These are phyloP conservation scores for Zopfochytrium polystomum DNA, from an alignment of 371 early-diverging fungal genomes.

Conservation along the genomic window DNA sequence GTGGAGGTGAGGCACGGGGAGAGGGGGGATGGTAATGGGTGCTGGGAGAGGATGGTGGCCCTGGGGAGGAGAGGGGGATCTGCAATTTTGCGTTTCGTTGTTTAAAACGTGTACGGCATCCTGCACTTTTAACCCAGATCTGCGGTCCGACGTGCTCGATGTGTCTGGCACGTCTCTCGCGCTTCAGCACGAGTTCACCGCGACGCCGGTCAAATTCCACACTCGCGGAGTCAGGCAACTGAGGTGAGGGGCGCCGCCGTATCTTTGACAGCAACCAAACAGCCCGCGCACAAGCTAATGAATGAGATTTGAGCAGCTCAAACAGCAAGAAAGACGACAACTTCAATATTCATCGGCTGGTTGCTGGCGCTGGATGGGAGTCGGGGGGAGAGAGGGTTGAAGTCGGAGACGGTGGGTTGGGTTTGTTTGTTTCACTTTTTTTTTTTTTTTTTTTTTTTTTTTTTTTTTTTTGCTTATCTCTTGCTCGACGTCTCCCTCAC, in stretches of 20 bases:
- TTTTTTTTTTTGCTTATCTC: not conserved
- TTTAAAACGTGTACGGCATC: not conserved
- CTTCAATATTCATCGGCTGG: too few relatives aligned
- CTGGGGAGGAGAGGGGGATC: too few relatives aligned
- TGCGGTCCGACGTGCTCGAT: conserved; percentile 53
- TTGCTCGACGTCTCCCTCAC: not conserved
- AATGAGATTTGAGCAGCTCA: too few relatives aligned
- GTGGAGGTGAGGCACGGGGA: conserved; percentile 52
- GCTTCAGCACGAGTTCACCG: conserved; percentile 18
- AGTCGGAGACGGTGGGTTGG: not conserved
- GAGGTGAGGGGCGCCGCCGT: conserved; percentile 2
- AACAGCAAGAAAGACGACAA: too few relatives aligned
- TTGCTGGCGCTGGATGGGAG: too few relatives aligned
- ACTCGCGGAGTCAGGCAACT: conserved; percentile 7
- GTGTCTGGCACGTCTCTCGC: conserved; percentile 35
- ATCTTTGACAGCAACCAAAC: too few relatives aligned
- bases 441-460: too few relatives aligned
- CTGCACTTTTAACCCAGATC: conserved; percentile 1
- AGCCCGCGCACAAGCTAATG: too few relatives aligned
- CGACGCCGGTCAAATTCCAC: conserved; percentile 23
- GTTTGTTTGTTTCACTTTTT: too few relatives aligned
- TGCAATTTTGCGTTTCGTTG: conserved; percentile 1
- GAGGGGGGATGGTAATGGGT: conserved; percentile 5
- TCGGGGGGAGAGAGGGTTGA: not conserved
- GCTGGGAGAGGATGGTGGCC: not conserved